A percentile compares a stretch with the other conserved stretches of the same genome.
These are phyloP conservation scores for Penicillium psychrofluorescens DNA, from an alignment of 495 filamentous ascomycete genomes.

Conservation along the genomic window DNA sequence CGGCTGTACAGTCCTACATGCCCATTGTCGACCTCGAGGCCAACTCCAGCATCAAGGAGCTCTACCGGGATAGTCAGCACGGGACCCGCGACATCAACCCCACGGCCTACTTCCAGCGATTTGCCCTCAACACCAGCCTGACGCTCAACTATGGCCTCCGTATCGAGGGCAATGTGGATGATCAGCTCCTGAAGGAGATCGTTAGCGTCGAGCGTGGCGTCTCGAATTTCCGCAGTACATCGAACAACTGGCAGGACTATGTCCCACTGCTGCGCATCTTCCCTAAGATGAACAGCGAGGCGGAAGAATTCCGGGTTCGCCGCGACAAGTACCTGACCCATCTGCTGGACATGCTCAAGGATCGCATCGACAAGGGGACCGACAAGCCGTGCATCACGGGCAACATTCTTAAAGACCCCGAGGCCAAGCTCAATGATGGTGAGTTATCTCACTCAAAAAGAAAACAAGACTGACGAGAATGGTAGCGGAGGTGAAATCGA, in stretches of 20 bases:
- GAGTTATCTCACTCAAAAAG: conserved; percentile 1
- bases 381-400: conserved; percentile 67
- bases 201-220: conserved; percentile 55
- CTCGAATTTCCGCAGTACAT: conserved; percentile 57
- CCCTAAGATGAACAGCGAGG: conserved; percentile 46
- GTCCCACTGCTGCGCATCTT: conserved; percentile 54
- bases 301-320: conserved; percentile 45
- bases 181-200: conserved; percentile 54
- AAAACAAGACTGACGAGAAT: not conserved
- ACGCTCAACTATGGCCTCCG: conserved; percentile 62
- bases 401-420: conserved; percentile 59
- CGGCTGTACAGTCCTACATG: conserved; percentile 62
- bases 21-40: conserved; percentile 65
- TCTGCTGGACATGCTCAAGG: conserved; percentile 53
- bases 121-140: conserved; percentile 57
- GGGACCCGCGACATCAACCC: conserved; percentile 58
- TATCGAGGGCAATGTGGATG: conserved; percentile 51
- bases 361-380: conserved; percentile 50
- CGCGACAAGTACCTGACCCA: conserved; percentile 52
- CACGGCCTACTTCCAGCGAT: conserved; percentile 58
- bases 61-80: conserved; percentile 48
- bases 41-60: conserved; percentile 56
- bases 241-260: conserved; percentile 67
- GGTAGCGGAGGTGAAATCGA: conserved; percentile 60
- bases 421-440: conserved; percentile 56